Conservation (phyloP, 768 basidiomycete genomes). For the Pleurotus salmoneostramineus region DNA sequence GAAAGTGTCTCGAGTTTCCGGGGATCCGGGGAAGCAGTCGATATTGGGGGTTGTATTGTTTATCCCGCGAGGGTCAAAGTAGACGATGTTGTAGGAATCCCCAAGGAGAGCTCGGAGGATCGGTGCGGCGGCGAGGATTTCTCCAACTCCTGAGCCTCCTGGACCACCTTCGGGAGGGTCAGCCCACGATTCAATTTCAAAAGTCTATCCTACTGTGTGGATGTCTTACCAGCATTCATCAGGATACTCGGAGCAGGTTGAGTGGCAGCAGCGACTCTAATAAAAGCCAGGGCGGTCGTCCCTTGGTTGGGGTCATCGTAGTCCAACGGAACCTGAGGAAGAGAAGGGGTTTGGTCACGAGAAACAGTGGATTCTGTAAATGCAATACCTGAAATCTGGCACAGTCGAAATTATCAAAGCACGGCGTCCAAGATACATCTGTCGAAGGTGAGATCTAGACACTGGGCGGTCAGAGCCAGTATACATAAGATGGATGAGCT, state of each 20-base stretch:
- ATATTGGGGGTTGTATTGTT: not conserved
- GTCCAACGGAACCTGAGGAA: conserved; percentile 39
- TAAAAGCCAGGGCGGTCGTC: conserved; percentile 36
- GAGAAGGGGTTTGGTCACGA: not conserved
- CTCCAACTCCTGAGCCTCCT: conserved; percentile 37
- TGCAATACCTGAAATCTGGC: not conserved
- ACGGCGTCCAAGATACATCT: not conserved
- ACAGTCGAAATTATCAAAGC: not conserved
- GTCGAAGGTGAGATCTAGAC: not conserved
- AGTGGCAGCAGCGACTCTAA: conserved; percentile 28
- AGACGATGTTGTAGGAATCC: conserved; percentile 38
- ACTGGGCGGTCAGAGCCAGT: not conserved
- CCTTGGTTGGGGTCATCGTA: conserved; percentile 33
- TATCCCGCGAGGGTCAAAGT: conserved; percentile 43
- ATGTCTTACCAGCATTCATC: not conserved
- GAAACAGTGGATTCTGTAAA: not conserved
- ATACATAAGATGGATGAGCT: not conserved
- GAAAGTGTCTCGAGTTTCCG: not conserved
- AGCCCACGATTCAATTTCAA: not conserved
- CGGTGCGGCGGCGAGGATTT: conserved; percentile 17
- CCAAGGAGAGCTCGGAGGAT: conserved; percentile 28
- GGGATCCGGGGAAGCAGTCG: not conserved
- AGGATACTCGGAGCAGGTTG: not conserved
- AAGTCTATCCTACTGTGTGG: not conserved
- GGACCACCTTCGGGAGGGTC: conserved; percentile 43